Percentiles rank a stretch among this genome's conserved stretches.
Evolutionary conservation across 495 filamentous ascomycete genomes (phyloP).

Genomic region (Xylaria intraflava): DNA sequence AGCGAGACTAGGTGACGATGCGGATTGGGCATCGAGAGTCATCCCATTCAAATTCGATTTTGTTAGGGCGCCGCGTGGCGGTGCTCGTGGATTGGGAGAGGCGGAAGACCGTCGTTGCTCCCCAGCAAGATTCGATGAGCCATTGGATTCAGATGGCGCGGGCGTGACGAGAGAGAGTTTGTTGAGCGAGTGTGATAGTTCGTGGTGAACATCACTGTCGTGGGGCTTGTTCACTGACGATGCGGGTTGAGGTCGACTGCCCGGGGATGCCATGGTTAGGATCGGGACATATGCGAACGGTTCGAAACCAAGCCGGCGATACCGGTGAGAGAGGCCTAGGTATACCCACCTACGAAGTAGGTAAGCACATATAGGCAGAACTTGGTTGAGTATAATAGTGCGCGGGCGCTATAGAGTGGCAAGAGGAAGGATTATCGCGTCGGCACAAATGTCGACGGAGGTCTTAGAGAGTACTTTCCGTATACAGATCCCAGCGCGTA

Average conservation of each 20-base stretch:
- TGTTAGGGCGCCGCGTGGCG: slow-evolving; percentile 45
- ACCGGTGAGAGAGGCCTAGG: neutral
- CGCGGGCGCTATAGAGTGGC: no score
- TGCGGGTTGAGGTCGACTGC: slow-evolving; percentile 12
- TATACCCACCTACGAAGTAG: no score
- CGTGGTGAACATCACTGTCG: slow-evolving; percentile 10
- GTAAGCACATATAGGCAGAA: no score
- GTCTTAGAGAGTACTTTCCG: neutral
- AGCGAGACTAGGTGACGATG: slow-evolving; percentile 38
- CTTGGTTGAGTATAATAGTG: no score
- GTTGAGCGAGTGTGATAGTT: slow-evolving; percentile 36
- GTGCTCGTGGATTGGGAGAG: slow-evolving; percentile 31
- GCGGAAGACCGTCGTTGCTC: slow-evolving; percentile 14
- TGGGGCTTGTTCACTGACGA: slow-evolving; percentile 15
- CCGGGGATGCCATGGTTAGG: slow-evolving; percentile 21
- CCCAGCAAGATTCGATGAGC: neutral
- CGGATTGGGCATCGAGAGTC: slow-evolving; percentile 37
- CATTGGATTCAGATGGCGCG: slow-evolving; percentile 4
- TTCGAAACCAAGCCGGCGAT: neutral
- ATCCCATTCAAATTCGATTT: slow-evolving; percentile 33
- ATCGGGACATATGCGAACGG: slow-evolving; percentile 14
- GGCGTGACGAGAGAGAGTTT: slow-evolving; percentile 35
- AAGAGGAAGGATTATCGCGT: no score
- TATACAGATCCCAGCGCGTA: neutral
- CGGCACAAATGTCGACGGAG: no score